Percentiles rank a stretch among this genome's conserved stretches.
These are phyloP conservation scores for Paecilomyces formosus DNA, from an alignment of 2,329 filamentous ascomycete genomes.

Conservation along the genomic window DNA sequence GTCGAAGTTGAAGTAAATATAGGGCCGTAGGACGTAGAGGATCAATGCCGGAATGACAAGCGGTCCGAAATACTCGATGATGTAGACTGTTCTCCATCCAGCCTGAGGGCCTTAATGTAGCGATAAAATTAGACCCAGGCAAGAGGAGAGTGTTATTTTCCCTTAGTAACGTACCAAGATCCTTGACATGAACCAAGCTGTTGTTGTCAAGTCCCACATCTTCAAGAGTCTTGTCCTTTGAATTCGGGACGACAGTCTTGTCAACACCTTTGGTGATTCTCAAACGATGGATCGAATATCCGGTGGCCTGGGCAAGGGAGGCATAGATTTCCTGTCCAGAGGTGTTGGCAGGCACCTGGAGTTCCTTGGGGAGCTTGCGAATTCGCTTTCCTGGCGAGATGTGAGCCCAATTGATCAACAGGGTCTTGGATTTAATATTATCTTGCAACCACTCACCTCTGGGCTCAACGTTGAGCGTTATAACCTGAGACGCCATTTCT, in stretches of 20 bases:
- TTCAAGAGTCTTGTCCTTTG: slow-evolving; percentile 43
- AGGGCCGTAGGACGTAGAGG: slow-evolving; percentile 62
- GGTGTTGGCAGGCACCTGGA: slow-evolving; percentile 45
- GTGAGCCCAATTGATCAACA: slow-evolving; percentile 7
- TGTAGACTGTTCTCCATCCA: slow-evolving; percentile 85
- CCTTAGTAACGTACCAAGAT: slow-evolving; percentile 60
- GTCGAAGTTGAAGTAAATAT: slow-evolving; percentile 55
- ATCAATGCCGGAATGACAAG: slow-evolving; percentile 76
- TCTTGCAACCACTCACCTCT: slow-evolving; percentile 26
- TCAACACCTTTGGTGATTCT: slow-evolving; percentile 59
- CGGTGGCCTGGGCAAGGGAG: slow-evolving; percentile 47
- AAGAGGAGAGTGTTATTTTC: neutral
- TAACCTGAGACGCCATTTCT: slow-evolving; percentile 26
- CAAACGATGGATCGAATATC: slow-evolving; percentile 52
- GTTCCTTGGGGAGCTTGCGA: slow-evolving; percentile 50
- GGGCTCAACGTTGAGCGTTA: slow-evolving; percentile 34
- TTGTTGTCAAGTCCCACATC: slow-evolving; percentile 51
- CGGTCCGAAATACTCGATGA: slow-evolving; percentile 91
- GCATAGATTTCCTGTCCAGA: slow-evolving; percentile 51
- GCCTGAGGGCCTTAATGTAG: slow-evolving; percentile 66
- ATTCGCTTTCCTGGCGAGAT: slow-evolving; percentile 51
- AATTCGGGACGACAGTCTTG: slow-evolving; percentile 50
- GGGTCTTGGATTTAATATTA: neutral
- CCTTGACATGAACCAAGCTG: slow-evolving; percentile 74
- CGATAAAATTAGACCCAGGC: neutral